Base-by-base conservation (phyloP, 208 protist species). In the Trypanosomatidae sp. region DNA sequence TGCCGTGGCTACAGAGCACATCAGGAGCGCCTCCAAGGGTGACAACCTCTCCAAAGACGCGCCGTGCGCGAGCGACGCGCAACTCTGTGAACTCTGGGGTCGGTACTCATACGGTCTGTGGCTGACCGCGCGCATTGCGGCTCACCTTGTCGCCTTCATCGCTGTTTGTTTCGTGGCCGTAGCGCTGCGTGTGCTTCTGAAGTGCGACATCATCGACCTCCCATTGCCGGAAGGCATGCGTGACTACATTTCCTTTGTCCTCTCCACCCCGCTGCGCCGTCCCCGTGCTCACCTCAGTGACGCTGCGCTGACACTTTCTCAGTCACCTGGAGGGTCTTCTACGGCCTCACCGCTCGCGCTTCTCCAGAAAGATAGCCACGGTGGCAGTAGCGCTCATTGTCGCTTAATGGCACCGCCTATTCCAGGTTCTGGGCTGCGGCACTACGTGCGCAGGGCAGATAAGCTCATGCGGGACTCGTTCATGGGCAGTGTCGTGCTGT, bases 141-240 rank as follows among this genome's bases (percentile, higher is more conserved):
- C 77, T 1, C 82, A 84, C 53, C 83, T 93, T 65, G 43, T 74
- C 13, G 70, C 81, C 50, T 90, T 90, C 50, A 84, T 83, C 44
- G 65, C 44, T 7, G 66, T 82, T 15, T 73, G 87, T 49, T 52
- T 89, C n/a, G 25, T 87, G 13, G 79, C 79, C 6, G 73, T 76
- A 47, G 74, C 58, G 41, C 73, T 90, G 62, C 88, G 85, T 30
- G 67, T 89, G 13, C 47, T 90, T 5, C 76, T 91, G 53, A 73
- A 75, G 59, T 59, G 83, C 30, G 73, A 88, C 66, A 74, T 89
- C 33, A 80, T 71, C 59, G 77, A 84, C 39, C 76, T 90, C 17
- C 88, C 88, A 6, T 49, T 89, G 47, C 85, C 85, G 17, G 50
- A 72, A n/a, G 56, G 53, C 47, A n/a, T 90, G 33, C 80, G 72